Conservation (phyloP, 768 basidiomycete genomes). For the Tylopilus rubrobrunneus region DNA sequence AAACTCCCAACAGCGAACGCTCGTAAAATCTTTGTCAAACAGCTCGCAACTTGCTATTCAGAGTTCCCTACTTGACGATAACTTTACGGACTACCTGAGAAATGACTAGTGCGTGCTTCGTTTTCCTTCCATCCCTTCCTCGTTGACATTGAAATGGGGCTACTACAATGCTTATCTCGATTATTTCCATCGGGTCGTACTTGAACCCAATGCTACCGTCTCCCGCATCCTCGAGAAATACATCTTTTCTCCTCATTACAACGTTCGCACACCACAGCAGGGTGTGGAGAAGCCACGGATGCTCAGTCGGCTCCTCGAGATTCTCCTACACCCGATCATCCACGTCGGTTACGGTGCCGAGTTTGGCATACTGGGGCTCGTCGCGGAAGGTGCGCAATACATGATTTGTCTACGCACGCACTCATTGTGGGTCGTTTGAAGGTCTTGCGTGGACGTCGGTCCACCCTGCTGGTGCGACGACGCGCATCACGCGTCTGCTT, state of each 20-base stretch:
- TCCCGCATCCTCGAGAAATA: slow-evolving; percentile 52
- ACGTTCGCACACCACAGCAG: slow-evolving; percentile 32
- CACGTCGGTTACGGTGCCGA: slow-evolving; percentile 62
- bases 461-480: slow-evolving; percentile 37
- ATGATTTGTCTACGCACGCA: background rate
- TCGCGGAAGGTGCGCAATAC: slow-evolving; percentile 51
- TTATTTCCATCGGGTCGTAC: slow-evolving; percentile 29
- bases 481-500: slow-evolving; percentile 33
- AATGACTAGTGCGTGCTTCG: slow-evolving; percentile 27
- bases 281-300: slow-evolving; percentile 46
- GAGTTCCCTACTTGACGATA: no score
- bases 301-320: slow-evolving; percentile 55
- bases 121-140: background rate
- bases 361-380: slow-evolving; percentile 57
- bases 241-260: slow-evolving; percentile 51
- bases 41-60: no score
- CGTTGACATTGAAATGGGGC: slow-evolving; percentile 5
- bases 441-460: slow-evolving; percentile 59
- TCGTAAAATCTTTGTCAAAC: no score
- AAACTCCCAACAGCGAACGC: no score
- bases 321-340: slow-evolving; percentile 64
- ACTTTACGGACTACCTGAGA: slow-evolving; percentile 25
- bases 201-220: slow-evolving; percentile 28
- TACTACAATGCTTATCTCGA: slow-evolving; percentile 32
- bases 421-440: slow-evolving; percentile 18